A percentile compares a stretch with the other conserved stretches of the same genome.
Evolutionary conservation across 2,329 filamentous ascomycete genomes (phyloP).

Genomic region (Aureobasidium melanogenum): DNA sequence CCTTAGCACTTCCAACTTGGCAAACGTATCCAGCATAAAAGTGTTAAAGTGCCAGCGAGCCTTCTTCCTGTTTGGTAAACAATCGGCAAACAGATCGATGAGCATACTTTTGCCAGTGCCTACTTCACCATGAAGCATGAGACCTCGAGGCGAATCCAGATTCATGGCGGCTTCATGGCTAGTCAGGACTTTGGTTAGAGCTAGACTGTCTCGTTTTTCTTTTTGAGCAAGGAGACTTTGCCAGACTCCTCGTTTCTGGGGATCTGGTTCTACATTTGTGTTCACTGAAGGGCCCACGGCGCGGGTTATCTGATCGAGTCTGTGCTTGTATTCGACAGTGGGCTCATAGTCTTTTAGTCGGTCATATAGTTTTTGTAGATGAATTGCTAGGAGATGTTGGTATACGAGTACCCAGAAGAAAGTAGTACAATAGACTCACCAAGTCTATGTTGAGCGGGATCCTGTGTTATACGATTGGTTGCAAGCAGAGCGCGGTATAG

Average conservation of each 20-base stretch:
- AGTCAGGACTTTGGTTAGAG: slow-evolving; percentile 60
- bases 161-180: slow-evolving; percentile 62
- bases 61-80: slow-evolving; percentile 64
- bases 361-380: slow-evolving; percentile 68
- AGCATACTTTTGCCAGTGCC: slow-evolving; percentile 80
- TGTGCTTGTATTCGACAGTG: slow-evolving; percentile 56
- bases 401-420: not conserved
- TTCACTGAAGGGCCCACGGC: slow-evolving; percentile 26
- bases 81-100: slow-evolving; percentile 72
- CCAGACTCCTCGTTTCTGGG: slow-evolving; percentile 37
- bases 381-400: slow-evolving; percentile 44
- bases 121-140: slow-evolving; percentile 73
- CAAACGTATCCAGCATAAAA: slow-evolving; percentile 72
- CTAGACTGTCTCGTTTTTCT: slow-evolving; percentile 46
- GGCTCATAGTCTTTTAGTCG: slow-evolving; percentile 72
- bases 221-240: slow-evolving; percentile 44
- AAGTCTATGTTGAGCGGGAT: slow-evolving; percentile 62
- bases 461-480: slow-evolving; percentile 57
- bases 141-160: slow-evolving; percentile 62
- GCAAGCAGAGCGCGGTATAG: slow-evolving; percentile 65
- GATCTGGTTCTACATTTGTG: slow-evolving; percentile 13
- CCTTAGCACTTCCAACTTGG: slow-evolving; percentile 60
- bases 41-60: slow-evolving; percentile 75
- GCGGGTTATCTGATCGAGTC: slow-evolving; percentile 52
- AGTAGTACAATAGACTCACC: slow-evolving; percentile 18